A percentile compares a stretch with the other conserved stretches of the same genome.
Evolutionary conservation across 169 alveolate species (phyloP).

Genomic region (Miamiensis avidus): DNA sequence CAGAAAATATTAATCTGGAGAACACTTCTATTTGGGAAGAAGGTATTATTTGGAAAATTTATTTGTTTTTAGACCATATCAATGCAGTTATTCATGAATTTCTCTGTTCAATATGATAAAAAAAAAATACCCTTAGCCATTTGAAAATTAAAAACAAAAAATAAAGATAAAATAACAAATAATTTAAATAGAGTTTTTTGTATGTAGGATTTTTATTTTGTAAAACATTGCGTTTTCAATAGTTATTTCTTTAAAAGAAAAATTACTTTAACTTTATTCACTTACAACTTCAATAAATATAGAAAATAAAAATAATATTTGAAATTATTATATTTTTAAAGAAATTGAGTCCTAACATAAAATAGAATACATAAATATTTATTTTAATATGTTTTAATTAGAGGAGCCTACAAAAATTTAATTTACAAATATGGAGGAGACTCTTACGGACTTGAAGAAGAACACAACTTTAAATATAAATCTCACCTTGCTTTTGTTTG

Average conservation of each 20-base stretch:
- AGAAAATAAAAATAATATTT: too few relatives aligned
- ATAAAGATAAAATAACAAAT: not conserved
- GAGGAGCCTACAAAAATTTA: conserved; percentile 39
- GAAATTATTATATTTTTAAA: not conserved
- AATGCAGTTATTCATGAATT: too few relatives aligned
- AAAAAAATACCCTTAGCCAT: not conserved
- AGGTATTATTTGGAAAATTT: conserved; percentile 27
- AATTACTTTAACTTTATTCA: too few relatives aligned
- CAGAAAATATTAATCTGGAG: conserved; percentile 36
- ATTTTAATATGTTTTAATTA: not conserved
- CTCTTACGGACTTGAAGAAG: conserved; percentile 41
- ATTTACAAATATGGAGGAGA: conserved; percentile 46
- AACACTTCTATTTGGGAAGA: conserved; percentile 39
- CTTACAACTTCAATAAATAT: too few relatives aligned
- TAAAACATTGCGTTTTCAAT: not conserved
- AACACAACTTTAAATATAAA: conserved; percentile 47
- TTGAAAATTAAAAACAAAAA: not conserved
- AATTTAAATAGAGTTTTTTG: not conserved
- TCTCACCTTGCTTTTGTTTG: conserved; percentile 37
- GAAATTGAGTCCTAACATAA: too few relatives aligned
- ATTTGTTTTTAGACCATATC: too few relatives aligned
- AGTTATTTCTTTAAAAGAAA: too few relatives aligned
- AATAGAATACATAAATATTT: too few relatives aligned
- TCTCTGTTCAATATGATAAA: too few relatives aligned
- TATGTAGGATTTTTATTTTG: not conserved